phyloP scores from a whole-genome alignment of 257 asterid species.

The Ilex aquifolium region DNA sequence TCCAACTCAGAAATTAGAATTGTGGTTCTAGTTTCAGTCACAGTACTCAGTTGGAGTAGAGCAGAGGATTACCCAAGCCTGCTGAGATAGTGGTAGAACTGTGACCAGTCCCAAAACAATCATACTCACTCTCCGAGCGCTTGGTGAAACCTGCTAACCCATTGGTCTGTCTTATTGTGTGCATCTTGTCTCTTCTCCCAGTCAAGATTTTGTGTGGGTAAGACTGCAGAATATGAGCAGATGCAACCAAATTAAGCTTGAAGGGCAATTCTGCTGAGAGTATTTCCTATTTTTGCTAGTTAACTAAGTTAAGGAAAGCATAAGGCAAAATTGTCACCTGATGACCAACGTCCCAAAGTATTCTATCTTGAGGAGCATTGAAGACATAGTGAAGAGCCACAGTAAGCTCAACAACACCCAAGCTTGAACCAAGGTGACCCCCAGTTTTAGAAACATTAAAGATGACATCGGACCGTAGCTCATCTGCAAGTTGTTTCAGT shows the following conservation, averaged over 20 bases:
- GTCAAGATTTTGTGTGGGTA: constrained; percentile 96
- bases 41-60: too few relatives aligned
- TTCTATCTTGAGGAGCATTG: constrained; percentile 82
- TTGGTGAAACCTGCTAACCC: constrained; percentile 90
- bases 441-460: constrained; percentile 97
- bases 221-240: constrained; percentile 38
- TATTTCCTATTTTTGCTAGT: background rate
- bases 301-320: background rate
- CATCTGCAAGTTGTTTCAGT: constrained; percentile 85
- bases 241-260: background rate
- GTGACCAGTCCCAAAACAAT: constrained; percentile 93
- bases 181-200: constrained; percentile 80
- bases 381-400: constrained; percentile 95
- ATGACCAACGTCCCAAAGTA: constrained; percentile 99
- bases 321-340: constrained; percentile 44
- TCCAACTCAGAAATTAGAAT: too few relatives aligned
- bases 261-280: background rate
- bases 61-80: constrained; percentile 53
- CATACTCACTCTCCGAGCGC: constrained; percentile 89
- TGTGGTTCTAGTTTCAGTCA: too few relatives aligned
- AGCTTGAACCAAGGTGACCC: constrained; percentile 96
- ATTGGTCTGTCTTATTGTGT: constrained; percentile 75
- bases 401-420: constrained; percentile 92
- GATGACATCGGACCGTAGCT: constrained; percentile 79
- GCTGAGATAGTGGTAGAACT: constrained; percentile 98